A percentile compares a stretch with the other conserved stretches of the same genome.
phyloP scores from a whole-genome alignment of 2,329 filamentous ascomycete genomes.

The Talaromyces islandicus region DNA sequence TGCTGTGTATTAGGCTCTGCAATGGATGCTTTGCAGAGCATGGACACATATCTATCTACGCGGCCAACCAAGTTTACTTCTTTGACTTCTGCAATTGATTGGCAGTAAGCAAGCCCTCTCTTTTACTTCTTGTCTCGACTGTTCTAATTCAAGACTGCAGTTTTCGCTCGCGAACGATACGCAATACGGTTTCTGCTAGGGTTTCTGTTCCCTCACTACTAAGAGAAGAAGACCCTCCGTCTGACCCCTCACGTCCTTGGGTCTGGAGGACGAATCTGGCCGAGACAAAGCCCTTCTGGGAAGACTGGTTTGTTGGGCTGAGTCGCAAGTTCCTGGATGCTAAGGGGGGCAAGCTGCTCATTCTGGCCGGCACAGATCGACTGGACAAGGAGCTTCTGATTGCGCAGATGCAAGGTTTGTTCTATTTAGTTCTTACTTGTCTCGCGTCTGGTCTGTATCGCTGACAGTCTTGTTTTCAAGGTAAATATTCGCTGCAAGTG shows the following conservation, averaged over 20 bases:
- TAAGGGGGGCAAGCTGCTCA: constrained; percentile 73
- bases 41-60: constrained; percentile 84
- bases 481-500: constrained; percentile 93
- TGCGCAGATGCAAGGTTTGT: constrained; percentile 85
- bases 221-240: constrained; percentile 35
- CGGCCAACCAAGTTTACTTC: constrained; percentile 74
- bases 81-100: constrained; percentile 76
- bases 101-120: constrained; percentile 56
- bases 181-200: constrained; percentile 75
- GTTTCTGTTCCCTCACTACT: constrained; percentile 81
- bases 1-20: constrained; percentile 61
- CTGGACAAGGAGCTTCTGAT: constrained; percentile 90
- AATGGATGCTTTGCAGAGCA: constrained; percentile 88
- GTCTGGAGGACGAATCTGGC: constrained; percentile 80
- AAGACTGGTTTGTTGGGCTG: constrained; percentile 84
- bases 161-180: constrained; percentile 76
- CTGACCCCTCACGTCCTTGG: constrained; percentile 52
- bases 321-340: constrained; percentile 81
- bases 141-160: constrained; percentile 19
- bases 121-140: background rate
- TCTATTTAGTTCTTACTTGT: background rate
- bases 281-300: constrained; percentile 85
- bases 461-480: constrained; percentile 22
- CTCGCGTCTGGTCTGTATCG: background rate
- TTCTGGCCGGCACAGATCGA: constrained; percentile 84